Conservation (phyloP, 257 asterid species). For the Orobanche coerulescens region DNA sequence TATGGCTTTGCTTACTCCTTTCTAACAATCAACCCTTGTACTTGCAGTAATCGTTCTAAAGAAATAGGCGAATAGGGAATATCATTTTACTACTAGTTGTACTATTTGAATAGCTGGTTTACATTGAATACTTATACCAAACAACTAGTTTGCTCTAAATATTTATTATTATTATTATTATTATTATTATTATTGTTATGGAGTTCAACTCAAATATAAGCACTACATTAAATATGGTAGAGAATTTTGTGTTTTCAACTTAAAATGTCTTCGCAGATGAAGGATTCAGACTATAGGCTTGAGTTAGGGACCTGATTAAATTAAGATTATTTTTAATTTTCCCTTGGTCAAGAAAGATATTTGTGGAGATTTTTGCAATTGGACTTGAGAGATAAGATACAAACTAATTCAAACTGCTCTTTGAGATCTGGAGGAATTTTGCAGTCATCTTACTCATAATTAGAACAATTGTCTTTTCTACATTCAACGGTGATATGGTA, state of each 20-base stretch:
- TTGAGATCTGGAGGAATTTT: conserved; percentile 15
- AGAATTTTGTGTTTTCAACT: neutral
- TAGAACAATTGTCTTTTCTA: neutral
- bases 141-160: too few species aligned
- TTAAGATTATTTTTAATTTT: neutral
- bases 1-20: too few species aligned
- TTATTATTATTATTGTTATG: neutral
- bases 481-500: too few species aligned
- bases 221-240: neutral
- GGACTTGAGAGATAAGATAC: neutral
- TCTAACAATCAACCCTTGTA: too few species aligned
- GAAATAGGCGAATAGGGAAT: too few species aligned
- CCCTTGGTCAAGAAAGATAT: neutral
- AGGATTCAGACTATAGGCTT: neutral
- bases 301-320: neutral
- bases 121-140: too few species aligned
- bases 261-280: neutral
- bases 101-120: too few species aligned
- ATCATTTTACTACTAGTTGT: too few species aligned
- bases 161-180: too few species aligned
- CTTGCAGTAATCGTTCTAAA: too few species aligned
- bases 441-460: conserved; percentile 21
- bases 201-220: too few species aligned
- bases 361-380: neutral
- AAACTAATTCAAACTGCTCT: neutral